Conservation (phyloP, 2,329 filamentous ascomycete genomes). For the Phoma sp. region DNA sequence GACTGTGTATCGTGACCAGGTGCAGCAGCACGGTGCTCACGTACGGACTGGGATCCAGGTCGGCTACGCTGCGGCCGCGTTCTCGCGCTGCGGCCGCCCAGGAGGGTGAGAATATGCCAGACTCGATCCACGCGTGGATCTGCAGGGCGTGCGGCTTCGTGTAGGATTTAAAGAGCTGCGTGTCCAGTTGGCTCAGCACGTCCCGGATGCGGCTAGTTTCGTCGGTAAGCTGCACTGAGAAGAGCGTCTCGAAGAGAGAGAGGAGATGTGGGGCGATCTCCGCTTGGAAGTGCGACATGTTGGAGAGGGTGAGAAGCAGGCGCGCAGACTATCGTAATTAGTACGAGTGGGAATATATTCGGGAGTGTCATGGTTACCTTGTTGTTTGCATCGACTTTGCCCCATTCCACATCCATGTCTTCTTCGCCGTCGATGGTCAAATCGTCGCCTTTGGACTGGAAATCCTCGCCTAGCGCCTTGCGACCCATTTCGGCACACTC, state of each 20-base stretch:
- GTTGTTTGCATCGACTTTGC: slow-evolving; percentile 45
- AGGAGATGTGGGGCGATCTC: slow-evolving; percentile 89
- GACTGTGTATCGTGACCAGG: slow-evolving; percentile 90
- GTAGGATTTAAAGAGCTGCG: slow-evolving; percentile 90
- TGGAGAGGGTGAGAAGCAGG: slow-evolving; percentile 92
- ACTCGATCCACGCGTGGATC: slow-evolving; percentile 73
- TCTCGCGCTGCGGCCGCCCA: slow-evolving; percentile 64
- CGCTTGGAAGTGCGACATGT: slow-evolving; percentile 81
- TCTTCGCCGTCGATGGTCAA: slow-evolving; percentile 49
- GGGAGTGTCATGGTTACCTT: slow-evolving; percentile 34
- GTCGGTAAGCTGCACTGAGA: slow-evolving; percentile 92
- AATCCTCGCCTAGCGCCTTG: slow-evolving; percentile 66
- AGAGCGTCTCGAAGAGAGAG: slow-evolving; percentile 89
- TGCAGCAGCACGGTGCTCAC: slow-evolving; percentile 85
- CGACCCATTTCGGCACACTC: slow-evolving; percentile 87
- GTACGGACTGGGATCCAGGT: slow-evolving; percentile 82
- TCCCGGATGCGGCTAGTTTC: slow-evolving; percentile 92
- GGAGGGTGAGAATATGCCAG: slow-evolving; percentile 72
- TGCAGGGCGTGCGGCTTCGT: slow-evolving; percentile 66
- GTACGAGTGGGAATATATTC: background rate
- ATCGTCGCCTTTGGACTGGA: slow-evolving; percentile 61
- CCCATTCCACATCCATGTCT: slow-evolving; percentile 35
- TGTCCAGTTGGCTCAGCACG: slow-evolving; percentile 88
- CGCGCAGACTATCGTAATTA: slow-evolving; percentile 73
- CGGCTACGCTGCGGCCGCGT: slow-evolving; percentile 46